These are phyloP conservation scores for Erigeron philadelphicus DNA, from an alignment of 140 eudicot genomes.

Conservation along the genomic window DNA sequence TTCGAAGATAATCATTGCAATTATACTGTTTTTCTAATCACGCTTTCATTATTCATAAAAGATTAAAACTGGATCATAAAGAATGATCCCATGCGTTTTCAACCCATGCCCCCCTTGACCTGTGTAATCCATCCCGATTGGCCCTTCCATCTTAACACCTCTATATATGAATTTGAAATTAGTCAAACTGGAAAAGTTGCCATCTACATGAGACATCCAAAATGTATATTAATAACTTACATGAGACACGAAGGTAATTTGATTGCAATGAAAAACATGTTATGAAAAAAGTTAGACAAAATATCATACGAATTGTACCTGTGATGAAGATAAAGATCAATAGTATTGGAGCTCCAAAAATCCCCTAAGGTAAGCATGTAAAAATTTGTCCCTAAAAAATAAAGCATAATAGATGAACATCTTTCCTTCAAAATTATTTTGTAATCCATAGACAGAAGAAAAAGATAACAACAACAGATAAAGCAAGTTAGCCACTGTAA, in stretches of 20 bases:
- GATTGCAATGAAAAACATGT: neutral
- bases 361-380: conserved; percentile 86
- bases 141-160: neutral
- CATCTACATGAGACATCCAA: neutral
- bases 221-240: neutral
- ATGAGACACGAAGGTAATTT: neutral
- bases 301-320: conserved; percentile 38
- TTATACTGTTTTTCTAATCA: too few species aligned
- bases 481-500: neutral
- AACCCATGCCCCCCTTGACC: neutral
- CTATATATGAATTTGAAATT: neutral
- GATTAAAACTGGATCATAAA: too few species aligned
- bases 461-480: neutral
- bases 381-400: conserved; percentile 64
- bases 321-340: conserved; percentile 87
- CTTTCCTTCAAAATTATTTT: neutral
- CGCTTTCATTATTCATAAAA: too few species aligned
- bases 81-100: too few species aligned
- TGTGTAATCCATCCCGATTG: neutral
- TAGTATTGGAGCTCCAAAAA: conserved; percentile 90
- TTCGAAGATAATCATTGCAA: neutral
- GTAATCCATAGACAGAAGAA: neutral
- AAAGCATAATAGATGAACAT: conserved; percentile 10
- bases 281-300: neutral
- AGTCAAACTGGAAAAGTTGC: neutral